Evolutionary conservation across 345 rosid species (phyloP), one percentile per base, ranked within the genome.

Genomic region (Salix brachista): DNA sequence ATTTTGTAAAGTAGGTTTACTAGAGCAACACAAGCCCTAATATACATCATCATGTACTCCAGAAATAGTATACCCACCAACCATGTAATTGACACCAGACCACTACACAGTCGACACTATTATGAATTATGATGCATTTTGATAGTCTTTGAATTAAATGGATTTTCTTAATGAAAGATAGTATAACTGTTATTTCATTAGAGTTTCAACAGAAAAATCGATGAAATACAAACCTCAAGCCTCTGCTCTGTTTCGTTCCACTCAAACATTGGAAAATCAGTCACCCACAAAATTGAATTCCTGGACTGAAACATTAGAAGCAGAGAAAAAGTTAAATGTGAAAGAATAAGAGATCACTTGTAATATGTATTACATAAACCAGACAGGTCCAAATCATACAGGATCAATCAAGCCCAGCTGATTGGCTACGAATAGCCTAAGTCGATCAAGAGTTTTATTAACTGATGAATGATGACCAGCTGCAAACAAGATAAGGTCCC

Each of bases 191-290:
- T 50, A 61, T 68, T 37, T 79, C 36, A 79, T 69, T 32, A 56
- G 62, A 76, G 64, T 46, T 34, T 37, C 65, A 56, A 74, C 5
- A 58, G 17, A 44, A 23, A 75, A 71, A 61, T 8, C 58, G 13
- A 65, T 23, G 84, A 74, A 48, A 56, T 17, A 79, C 91, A 39
- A 42, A 96, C 99, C 97, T 96, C 99, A 79, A 91, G 89, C 73
- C 99, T 87, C 79, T 96, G 90, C 84, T 93, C 98, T 48, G 80
- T 71, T 42, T 90, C 92, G 65, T 92, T 96, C 99, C 99, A 92
- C 84, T 93, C 96, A 54, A 96, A 96, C 98, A 96, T 91, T 11
- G 99, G 98, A 82, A 96, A 96, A 79, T 93, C 99, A 61, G 97
- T 96, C 73, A 96, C 90, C 99, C 99, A 96, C 6, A 96, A 88